Evolutionary conservation across 345 rosid species (phyloP), one percentile per base, ranked within the genome.

Genomic region (Rhizophora mangle): DNA sequence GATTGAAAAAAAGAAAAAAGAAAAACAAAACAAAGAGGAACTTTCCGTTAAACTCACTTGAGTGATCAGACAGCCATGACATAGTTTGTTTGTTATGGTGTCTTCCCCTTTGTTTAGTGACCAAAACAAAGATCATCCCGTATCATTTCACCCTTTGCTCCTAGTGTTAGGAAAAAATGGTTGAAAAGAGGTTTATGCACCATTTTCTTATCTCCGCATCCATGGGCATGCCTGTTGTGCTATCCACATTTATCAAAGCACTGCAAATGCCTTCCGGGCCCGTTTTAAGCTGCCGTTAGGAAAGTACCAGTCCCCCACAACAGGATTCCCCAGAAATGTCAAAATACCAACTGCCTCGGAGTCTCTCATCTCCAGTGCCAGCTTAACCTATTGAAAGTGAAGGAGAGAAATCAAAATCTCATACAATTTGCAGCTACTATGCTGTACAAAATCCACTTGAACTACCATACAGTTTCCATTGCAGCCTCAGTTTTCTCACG

Each of bases 291-390:
- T 60, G 52, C 43, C 24, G 78, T 67, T 46, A 57, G 47, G n/a
- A 62, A 10, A 58, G 60, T 86, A 92, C 98, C 98, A 95, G 74
- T 92, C 24, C 63, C 98, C 98, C 72, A 88, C 78, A 43, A 72
- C 58, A n/a, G 99, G 98, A 74, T 95, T 90, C 75, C n/a, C 99
- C 99, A 20, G 97, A 95, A 70, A 95, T 96, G 82, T 95, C 99
- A 36, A 24, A 24, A 92, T 90, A 59, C 97, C 98, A 65, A 87
- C 87, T 16, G 87, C 92, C 32, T 96, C 99, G 0, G 72, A 72
- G 71, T 88, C 81, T 74, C 81, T 83, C 99, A 92, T 84, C 73
- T 87, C 96, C 79, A 87, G 68, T 3, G 97, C 98, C 60, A 95
- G 96, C 79, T 90, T 86, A 70, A 95, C 96, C 99, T 93, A 57